Evolutionary conservation across 495 filamentous ascomycete species (phyloP), one percentile per base, ranked within the genome.

Genomic region (Pseudoneurospora amorphoporcata): DNA sequence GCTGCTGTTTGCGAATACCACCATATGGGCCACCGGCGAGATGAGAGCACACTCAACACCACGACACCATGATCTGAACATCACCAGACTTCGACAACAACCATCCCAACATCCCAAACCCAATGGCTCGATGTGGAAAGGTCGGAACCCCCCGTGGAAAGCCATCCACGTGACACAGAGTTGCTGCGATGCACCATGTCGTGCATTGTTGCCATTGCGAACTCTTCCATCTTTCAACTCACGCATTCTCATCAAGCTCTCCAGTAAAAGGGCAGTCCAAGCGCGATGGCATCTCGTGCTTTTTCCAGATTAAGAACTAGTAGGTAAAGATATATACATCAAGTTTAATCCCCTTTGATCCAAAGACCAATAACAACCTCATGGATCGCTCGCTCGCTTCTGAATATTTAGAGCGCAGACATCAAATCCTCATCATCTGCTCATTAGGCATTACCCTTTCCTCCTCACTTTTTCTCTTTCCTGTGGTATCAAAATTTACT

Each of bases 131-230:
- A 32, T 17, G 14, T 16, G 53, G 53, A 29, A 32, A 32, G 2
- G 53, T 16, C 53, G 23, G 23, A 16, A 58, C 4, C 2, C 3
- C 6, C 29, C 6, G 35, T 35, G 53, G 69, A 58, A 75, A 77
- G 74, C 77, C 77, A 43, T 70, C 74, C 81, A 83, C 81, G 80
- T 82, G 81, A 82, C 72, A 38, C 4, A 17, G 14, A 17, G 23
- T 17, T 69, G 70, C 80, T 83, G 81, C 80, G 77, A 77, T 72
- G 79, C 77, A 80, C 69, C 79, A 82, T 80, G 80, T 81, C 77
- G 78, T 80, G 80, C 80, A 81, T 73, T 76, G 76, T 78, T 83
- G 53, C 53, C 23, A 53, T 53, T 23, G 45, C 8, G 8, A 47
- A 43, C 16, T n/a, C 41, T 17, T 73, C 70, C 74, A 61, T 16